These are phyloP conservation scores for Yamadazyma scolyti DNA, from an alignment of 805 yeast species.

Conservation along the genomic window DNA sequence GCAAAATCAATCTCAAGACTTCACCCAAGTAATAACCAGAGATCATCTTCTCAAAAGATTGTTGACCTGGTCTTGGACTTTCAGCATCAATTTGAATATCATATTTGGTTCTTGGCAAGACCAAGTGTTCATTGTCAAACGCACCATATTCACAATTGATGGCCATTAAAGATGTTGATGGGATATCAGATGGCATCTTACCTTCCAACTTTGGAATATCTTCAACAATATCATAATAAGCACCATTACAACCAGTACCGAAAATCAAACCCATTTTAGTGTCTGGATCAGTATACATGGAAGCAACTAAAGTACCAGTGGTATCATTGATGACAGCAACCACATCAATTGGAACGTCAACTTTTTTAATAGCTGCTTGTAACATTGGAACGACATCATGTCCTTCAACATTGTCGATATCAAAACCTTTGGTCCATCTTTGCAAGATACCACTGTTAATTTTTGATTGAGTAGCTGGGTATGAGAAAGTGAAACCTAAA, in stretches of 20 bases:
- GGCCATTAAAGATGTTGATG: conserved; percentile 74
- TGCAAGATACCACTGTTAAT: conserved; percentile 85
- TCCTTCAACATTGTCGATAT: conserved; percentile 90
- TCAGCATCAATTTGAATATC: conserved; percentile 77
- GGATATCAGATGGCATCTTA: conserved; percentile 58
- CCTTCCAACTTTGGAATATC: conserved; percentile 83
- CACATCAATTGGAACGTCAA: conserved; percentile 73
- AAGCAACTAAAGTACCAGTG: conserved; percentile 94
- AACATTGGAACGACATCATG: conserved; percentile 91
- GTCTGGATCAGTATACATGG: conserved; percentile 83
- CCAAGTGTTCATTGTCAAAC: conserved; percentile 82
- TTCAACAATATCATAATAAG: conserved; percentile 75
- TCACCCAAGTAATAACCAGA: conserved; percentile 97
- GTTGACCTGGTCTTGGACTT: conserved; percentile 96
- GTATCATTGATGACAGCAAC: conserved; percentile 96
- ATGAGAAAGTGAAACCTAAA: conserved; percentile 92
- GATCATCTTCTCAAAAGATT: conserved; percentile 93
- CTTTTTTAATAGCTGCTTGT: conserved; percentile 64
- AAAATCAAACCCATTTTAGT: conserved; percentile 93
- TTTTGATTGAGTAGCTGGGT: conserved; percentile 80
- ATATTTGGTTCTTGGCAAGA: conserved; percentile 86
- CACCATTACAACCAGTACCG: conserved; percentile 98
- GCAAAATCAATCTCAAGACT: conserved; percentile 71
- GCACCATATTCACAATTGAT: conserved; percentile 99
- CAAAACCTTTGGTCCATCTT: conserved; percentile 98